Evolutionary conservation across 306 rosid genomes (phyloP).

Genomic region (Glycyrrhiza uralensis): DNA sequence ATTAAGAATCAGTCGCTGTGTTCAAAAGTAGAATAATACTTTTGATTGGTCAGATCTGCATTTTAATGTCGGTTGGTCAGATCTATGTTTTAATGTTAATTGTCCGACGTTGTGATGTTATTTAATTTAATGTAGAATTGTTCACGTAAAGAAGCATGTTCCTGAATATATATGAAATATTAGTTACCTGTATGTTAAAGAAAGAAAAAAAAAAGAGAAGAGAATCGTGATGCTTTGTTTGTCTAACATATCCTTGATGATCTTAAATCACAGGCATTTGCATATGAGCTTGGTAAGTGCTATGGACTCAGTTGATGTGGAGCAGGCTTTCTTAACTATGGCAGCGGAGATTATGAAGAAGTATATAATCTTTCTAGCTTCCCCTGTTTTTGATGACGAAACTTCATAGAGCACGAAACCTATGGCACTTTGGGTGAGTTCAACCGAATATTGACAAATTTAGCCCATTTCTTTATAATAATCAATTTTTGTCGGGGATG

Average conservation of each 20-base stretch:
- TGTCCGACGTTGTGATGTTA: not conserved
- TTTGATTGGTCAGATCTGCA: not conserved
- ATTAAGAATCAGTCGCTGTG: too few relatives aligned
- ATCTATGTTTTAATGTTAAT: not conserved
- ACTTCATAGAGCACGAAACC: too few relatives aligned
- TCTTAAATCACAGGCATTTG: constrained; percentile 69
- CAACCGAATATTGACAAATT: too few relatives aligned
- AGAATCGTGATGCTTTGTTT: not conserved
- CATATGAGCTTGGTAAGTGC: constrained; percentile 96
- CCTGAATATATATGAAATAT: not conserved
- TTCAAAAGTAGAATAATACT: not conserved
- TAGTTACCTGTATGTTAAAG: not conserved
- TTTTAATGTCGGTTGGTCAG: not conserved
- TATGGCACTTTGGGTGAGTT: too few relatives aligned
- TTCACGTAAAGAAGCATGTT: not conserved
- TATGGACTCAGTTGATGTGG: constrained; percentile 90
- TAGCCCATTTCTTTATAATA: too few relatives aligned
- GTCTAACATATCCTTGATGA: not conserved
- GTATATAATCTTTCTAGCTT: constrained; percentile 44
- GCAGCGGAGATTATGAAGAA: constrained; percentile 90
- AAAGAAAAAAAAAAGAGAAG: not conserved
- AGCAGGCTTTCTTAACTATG: constrained; percentile 98
- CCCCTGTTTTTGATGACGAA: too few relatives aligned
- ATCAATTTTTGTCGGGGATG: too few relatives aligned
- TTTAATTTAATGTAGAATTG: not conserved